Evolutionary conservation across 1,284 basidiomycete species (phyloP).

Genomic region (Ustilago trichophora): DNA sequence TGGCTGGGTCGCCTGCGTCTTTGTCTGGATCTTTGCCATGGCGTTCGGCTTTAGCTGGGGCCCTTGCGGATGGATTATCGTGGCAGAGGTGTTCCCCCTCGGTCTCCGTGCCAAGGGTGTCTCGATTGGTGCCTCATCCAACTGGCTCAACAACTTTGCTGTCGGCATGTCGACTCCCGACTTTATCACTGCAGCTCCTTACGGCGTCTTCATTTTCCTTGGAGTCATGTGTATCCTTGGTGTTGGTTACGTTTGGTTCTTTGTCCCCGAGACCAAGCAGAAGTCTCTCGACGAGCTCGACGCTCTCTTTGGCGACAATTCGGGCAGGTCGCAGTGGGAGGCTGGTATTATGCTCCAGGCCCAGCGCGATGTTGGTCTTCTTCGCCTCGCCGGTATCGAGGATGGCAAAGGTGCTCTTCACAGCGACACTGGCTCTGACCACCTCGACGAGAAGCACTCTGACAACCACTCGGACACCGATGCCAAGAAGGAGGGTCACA

Average conservation of each 20-base stretch:
- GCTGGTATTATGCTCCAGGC: slow-evolving; percentile 42
- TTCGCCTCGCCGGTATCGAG: slow-evolving; percentile 47
- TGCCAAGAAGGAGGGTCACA: slow-evolving; percentile 22
- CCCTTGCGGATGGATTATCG: slow-evolving; percentile 84
- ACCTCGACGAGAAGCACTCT: slow-evolving; percentile 35
- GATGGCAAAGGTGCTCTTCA: slow-evolving; percentile 19
- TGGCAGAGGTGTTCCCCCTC: slow-evolving; percentile 84
- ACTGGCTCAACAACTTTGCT: slow-evolving; percentile 82
- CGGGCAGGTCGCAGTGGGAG: slow-evolving; percentile 45
- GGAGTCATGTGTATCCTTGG: slow-evolving; percentile 74
- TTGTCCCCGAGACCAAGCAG: slow-evolving; percentile 79
- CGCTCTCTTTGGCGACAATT: slow-evolving; percentile 49
- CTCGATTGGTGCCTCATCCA: slow-evolving; percentile 81
- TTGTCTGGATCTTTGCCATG: slow-evolving; percentile 80
- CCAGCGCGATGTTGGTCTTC: slow-evolving; percentile 47
- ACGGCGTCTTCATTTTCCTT: slow-evolving; percentile 76
- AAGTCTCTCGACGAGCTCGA: slow-evolving; percentile 77
- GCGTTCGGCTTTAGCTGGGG: slow-evolving; percentile 79
- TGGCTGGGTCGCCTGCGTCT: slow-evolving; percentile 71
- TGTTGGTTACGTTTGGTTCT: slow-evolving; percentile 70
- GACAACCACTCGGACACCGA: slow-evolving; percentile 8
- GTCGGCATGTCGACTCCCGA: slow-evolving; percentile 52
- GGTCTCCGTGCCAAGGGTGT: slow-evolving; percentile 85
- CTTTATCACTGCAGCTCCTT: slow-evolving; percentile 48
- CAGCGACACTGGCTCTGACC: slow-evolving; percentile 24